A percentile compares a stretch with the other conserved stretches of the same genome.
Evolutionary conservation across 306 rosid species (phyloP).

Genomic region (Gleditsia sinensis): DNA sequence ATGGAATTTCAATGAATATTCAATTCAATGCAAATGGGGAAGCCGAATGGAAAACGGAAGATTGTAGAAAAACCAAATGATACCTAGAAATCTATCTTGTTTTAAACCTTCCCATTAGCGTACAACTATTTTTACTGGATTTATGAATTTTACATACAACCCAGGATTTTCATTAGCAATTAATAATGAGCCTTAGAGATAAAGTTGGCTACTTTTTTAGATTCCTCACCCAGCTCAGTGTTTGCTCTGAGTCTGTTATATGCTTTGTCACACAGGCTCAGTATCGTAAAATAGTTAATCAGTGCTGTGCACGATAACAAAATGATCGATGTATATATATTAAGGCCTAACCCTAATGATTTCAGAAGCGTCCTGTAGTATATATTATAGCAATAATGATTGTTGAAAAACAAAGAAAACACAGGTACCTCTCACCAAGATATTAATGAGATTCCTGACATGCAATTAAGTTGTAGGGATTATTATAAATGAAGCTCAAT

Average conservation of each 20-base stretch:
- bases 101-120: too few species aligned
- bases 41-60: too few species aligned
- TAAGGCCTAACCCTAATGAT: not conserved
- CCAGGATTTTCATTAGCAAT: not conserved
- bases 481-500: slow-evolving; percentile 59
- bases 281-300: not conserved
- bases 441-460: slow-evolving; percentile 77
- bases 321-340: not conserved
- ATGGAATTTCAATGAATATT: too few species aligned
- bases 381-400: not conserved
- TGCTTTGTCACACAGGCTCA: too few species aligned
- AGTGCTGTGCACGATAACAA: not conserved
- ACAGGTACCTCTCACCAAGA: slow-evolving; percentile 27
- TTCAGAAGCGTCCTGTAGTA: not conserved
- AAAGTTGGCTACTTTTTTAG: too few species aligned
- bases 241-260: not conserved
- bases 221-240: not conserved
- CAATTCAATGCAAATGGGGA: too few species aligned
- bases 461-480: slow-evolving; percentile 50
- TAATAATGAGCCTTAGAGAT: too few species aligned
- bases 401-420: slow-evolving; percentile 12
- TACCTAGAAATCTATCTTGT: too few species aligned
- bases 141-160: too few species aligned
- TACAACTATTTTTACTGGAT: too few species aligned
- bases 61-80: too few species aligned